Evolutionary conservation across 495 filamentous ascomycete species (phyloP).

Genomic region (Staphylotrichum longicolle): DNA sequence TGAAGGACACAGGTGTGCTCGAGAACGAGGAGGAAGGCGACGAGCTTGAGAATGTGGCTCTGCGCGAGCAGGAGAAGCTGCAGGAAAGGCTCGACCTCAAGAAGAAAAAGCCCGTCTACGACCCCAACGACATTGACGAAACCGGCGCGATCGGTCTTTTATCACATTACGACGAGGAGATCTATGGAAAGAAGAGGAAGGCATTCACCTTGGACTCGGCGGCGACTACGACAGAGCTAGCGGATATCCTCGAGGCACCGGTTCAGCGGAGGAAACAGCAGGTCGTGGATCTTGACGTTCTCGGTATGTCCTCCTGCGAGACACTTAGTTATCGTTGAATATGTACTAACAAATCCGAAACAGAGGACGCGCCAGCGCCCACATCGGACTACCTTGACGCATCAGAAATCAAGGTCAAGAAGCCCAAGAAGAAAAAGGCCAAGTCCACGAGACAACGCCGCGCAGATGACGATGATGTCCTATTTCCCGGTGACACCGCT

Average conservation of each 20-base stretch:
- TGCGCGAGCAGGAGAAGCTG: constrained; percentile 75
- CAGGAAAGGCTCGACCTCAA: constrained; percentile 77
- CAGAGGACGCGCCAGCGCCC: constrained; percentile 55
- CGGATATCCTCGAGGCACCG: constrained; percentile 55
- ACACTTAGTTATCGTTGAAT: constrained; percentile 2
- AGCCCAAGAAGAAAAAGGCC: constrained; percentile 89
- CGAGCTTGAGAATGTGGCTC: constrained; percentile 79
- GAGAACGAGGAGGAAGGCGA: constrained; percentile 88
- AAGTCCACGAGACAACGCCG: constrained; percentile 69
- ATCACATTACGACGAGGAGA: constrained; percentile 92
- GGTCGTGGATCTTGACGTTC: constrained; percentile 71
- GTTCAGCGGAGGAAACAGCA: constrained; percentile 63
- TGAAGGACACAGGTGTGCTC: constrained; percentile 85
- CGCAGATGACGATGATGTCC: constrained; percentile 72
- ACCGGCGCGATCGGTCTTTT: constrained; percentile 65
- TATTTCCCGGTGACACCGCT: constrained; percentile 48
- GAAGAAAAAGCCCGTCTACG: constrained; percentile 88
- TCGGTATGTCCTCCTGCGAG: constrained; percentile 37
- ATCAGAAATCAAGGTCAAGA: constrained; percentile 82
- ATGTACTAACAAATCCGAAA: constrained; percentile 27
- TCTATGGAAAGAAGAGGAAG: constrained; percentile 87
- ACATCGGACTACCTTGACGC: constrained; percentile 84
- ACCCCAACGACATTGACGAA: constrained; percentile 72
- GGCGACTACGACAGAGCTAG: constrained; percentile 63
- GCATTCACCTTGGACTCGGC: constrained; percentile 78